phyloP scores from a whole-genome alignment of 2,329 filamentous ascomycete species.

The Colletotrichum sojae region DNA sequence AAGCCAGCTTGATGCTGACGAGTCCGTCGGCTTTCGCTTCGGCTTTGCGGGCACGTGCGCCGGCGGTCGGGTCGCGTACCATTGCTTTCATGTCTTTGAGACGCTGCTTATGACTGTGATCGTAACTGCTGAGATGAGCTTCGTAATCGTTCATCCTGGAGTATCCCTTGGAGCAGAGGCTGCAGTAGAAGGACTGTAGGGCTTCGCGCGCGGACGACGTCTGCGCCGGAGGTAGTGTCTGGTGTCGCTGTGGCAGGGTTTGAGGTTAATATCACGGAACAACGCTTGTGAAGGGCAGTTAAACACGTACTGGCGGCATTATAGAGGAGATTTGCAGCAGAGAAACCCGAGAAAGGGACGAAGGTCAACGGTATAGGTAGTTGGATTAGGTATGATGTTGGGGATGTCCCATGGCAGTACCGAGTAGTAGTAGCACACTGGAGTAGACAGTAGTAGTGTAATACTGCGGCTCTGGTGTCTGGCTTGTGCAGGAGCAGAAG shows the following conservation, averaged over 20 bases:
- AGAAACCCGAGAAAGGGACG: no score
- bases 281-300: constrained; percentile 46
- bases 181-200: constrained; percentile 85
- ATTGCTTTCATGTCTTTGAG: constrained; percentile 91
- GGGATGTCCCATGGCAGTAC: no score
- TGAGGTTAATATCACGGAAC: background rate
- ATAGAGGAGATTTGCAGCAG: background rate
- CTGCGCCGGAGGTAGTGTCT: constrained; percentile 71
- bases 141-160: constrained; percentile 96
- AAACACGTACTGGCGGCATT: constrained; percentile 72
- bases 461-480: constrained; percentile 15
- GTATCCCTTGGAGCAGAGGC: constrained; percentile 94
- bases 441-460: background rate
- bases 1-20: constrained; percentile 75
- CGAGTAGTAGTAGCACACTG: no score
- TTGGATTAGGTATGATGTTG: no score
- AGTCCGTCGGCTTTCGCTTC: constrained; percentile 80
- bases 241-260: constrained; percentile 60
- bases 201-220: constrained; percentile 80
- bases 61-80: constrained; percentile 78
- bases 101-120: constrained; percentile 94
- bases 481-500: background rate
- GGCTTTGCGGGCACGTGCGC: constrained; percentile 75
- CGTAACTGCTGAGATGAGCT: constrained; percentile 92
- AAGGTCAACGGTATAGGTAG: no score